These are phyloP conservation scores for Metschnikowia kofuensis DNA, from an alignment of 805 yeast genomes.

Conservation along the genomic window DNA sequence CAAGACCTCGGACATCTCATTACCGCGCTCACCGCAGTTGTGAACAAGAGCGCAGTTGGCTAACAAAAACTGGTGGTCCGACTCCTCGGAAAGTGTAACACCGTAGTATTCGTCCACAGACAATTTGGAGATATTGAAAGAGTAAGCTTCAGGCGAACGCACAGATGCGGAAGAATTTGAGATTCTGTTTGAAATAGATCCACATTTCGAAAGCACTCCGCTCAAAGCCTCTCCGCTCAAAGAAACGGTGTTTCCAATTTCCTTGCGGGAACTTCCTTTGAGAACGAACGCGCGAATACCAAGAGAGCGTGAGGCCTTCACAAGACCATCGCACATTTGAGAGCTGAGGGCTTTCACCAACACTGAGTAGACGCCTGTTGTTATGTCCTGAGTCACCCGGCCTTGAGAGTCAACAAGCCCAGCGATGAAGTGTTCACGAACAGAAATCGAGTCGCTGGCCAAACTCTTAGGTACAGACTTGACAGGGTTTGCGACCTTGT, in stretches of 20 bases:
- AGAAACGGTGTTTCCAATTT: neutral
- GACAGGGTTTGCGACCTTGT: neutral
- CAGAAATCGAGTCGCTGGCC: constrained; percentile 3
- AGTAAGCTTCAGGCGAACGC: constrained; percentile 1
- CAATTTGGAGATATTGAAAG: constrained; percentile 2
- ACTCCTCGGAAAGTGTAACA: constrained; percentile 5
- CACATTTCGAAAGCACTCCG: constrained; percentile 7
- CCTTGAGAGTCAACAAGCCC: constrained; percentile 8
- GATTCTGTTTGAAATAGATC: neutral
- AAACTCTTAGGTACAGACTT: constrained; percentile 3
- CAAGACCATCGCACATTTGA: constrained; percentile 4
- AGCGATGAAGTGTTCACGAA: constrained; percentile 8
- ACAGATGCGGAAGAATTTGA: neutral
- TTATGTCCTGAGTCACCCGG: neutral
- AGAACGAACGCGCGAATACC: constrained; percentile 4
- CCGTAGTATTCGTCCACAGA: constrained; percentile 7
- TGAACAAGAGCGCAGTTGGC: constrained; percentile 10
- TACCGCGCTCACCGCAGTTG: constrained; percentile 85
- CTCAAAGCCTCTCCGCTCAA: constrained; percentile 4
- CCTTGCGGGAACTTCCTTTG: neutral
- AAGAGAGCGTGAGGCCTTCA: constrained; percentile 5
- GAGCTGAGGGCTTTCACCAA: neutral
- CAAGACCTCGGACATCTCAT: constrained; percentile 98
- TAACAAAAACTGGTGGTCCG: constrained; percentile 10
- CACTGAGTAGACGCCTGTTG: neutral